These are phyloP conservation scores for Pterocarpus santalinus DNA, from an alignment of 306 rosid genomes.

Conservation along the genomic window DNA sequence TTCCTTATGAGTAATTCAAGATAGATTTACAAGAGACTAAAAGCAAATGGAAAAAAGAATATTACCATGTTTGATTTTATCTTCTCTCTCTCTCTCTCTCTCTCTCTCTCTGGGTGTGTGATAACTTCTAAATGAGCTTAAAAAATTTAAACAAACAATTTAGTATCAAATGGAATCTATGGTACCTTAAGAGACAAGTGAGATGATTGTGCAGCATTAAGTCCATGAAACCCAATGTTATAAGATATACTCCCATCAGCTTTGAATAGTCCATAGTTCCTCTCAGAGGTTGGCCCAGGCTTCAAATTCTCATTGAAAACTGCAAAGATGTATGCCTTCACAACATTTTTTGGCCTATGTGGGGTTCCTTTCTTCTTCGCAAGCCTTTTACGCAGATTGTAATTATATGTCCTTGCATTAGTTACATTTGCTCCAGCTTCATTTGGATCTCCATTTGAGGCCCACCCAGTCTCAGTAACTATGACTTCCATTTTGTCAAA, in stretches of 20 bases:
- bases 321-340: conserved; percentile 92
- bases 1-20: neutral
- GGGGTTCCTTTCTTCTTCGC: conserved; percentile 98
- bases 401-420: conserved; percentile 90
- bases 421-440: conserved; percentile 77
- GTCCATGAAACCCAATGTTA: conserved; percentile 88
- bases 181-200: conserved; percentile 74
- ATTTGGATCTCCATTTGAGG: conserved; percentile 72
- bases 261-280: conserved; percentile 86
- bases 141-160: conserved; percentile 22
- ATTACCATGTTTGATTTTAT: neutral
- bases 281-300: conserved; percentile 80
- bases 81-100: neutral
- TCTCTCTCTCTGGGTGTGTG: neutral
- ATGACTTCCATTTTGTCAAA: conserved; percentile 83
- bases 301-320: conserved; percentile 81
- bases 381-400: conserved; percentile 88
- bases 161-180: conserved; percentile 35
- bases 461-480: conserved; percentile 98
- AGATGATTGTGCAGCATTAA: conserved; percentile 72
- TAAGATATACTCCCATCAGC: conserved; percentile 93
- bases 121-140: conserved; percentile 25
- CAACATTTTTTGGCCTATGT: conserved; percentile 73
- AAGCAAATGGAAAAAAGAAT: neutral
- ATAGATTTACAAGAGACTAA: neutral